These are phyloP conservation scores for Actinomucor elegans DNA, from an alignment of 371 early-diverging fungal species.

Conservation along the genomic window DNA sequence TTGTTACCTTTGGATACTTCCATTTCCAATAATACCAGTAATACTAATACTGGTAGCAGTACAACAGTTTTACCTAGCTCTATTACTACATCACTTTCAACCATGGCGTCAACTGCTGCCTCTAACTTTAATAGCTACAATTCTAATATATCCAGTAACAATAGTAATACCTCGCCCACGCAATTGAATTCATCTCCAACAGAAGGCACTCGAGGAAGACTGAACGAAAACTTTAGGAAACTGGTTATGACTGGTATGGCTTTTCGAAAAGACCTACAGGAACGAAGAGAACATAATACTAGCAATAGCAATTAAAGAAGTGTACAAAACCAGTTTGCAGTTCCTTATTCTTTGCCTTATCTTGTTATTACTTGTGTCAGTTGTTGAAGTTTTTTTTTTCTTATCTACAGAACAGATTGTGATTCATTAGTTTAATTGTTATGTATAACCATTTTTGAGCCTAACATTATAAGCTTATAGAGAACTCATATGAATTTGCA, in stretches of 20 bases:
- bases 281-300: slow-evolving; percentile 34
- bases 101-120: slow-evolving; percentile 45
- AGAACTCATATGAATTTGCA: no score
- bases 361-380: no score
- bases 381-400: no score
- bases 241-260: slow-evolving; percentile 56
- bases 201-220: slow-evolving; percentile 29
- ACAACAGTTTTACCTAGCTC: slow-evolving; percentile 24
- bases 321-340: no score
- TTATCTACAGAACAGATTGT: no score
- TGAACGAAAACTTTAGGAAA: slow-evolving; percentile 55
- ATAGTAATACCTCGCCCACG: slow-evolving; percentile 14
- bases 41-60: no score
- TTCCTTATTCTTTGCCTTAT: no score
- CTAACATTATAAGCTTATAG: no score
- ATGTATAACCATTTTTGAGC: no score
- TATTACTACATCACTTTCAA: slow-evolving; percentile 41
- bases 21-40: neutral
- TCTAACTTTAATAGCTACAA: slow-evolving; percentile 33
- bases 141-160: slow-evolving; percentile 7
- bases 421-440: no score
- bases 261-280: slow-evolving; percentile 51
- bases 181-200: slow-evolving; percentile 13
- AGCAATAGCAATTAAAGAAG: no score
- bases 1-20: slow-evolving; percentile 26